A percentile compares a stretch with the other conserved stretches of the same genome.
These are phyloP conservation scores for Leccinum griseonigrum DNA, from an alignment of 1,284 basidiomycete genomes.

Conservation along the genomic window DNA sequence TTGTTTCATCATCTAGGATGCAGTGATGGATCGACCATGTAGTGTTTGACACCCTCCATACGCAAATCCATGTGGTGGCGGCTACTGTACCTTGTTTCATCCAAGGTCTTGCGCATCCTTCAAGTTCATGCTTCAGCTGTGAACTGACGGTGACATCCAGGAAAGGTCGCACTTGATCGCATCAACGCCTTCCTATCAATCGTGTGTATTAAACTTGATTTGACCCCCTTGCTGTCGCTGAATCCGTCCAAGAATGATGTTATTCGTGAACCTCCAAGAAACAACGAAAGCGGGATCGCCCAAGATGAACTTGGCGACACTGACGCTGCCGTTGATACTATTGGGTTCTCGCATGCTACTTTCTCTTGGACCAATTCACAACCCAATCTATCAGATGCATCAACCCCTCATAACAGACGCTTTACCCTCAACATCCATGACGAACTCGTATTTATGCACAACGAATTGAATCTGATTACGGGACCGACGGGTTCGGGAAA, in stretches of 20 bases:
- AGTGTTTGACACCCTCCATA: conserved; percentile 30
- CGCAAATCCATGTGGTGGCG: conserved; percentile 22
- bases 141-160: conserved; percentile 3
- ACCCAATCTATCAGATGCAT: conserved; percentile 7
- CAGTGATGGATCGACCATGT: not conserved
- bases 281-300: conserved; percentile 6
- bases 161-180: conserved; percentile 8
- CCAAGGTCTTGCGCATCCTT: conserved; percentile 18
- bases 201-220: not conserved
- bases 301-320: not conserved
- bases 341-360: conserved; percentile 35
- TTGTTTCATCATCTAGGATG: not conserved
- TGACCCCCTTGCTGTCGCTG: not conserved
- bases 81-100: conserved; percentile 23
- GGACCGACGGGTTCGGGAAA: conserved; percentile 60
- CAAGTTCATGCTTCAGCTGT: not conserved
- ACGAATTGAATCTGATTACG: conserved; percentile 60
- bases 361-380: conserved; percentile 32
- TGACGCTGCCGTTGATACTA: conserved; percentile 2
- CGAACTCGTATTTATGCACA: conserved; percentile 56
- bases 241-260: conserved; percentile 6
- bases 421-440: conserved; percentile 50
- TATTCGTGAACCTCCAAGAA: not conserved
- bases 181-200: conserved; percentile 22
- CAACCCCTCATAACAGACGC: conserved; percentile 24